Base-by-base conservation (phyloP, 371 early-diverging fungal species). In the Mortierella polycephala region DNA sequence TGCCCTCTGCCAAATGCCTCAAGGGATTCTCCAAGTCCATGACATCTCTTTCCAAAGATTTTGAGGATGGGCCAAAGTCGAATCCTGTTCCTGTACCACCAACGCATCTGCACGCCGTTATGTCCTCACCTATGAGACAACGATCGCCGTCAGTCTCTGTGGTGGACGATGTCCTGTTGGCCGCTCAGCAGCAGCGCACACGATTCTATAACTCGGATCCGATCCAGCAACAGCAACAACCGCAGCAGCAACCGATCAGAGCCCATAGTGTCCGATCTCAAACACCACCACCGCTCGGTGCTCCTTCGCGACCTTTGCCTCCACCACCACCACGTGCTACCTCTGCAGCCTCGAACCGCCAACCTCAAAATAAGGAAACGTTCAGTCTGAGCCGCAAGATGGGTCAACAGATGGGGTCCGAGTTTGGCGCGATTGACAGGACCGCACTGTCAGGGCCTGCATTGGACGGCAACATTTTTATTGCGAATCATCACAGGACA, bases 401-500 rank as follows among this genome's bases (percentile, higher is more conserved):
- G 75, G 75, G 71, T 45, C 60, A 63, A 12, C 75, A 62, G 52
- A 61, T 70, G n/a, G 71, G 70, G 37, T 65, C 61, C 20, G 75
- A 75, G 9, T 75, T 76, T 60, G 76, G 71, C 5, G 57, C 67
- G 1, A 30, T 41, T 18, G 67, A 76, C 49, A 60, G 64, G 52
- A 64, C 13, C 47, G 42, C 55, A 14, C 30, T 62, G 42, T 41
- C 67, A 37, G 62, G 62, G 3, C 50, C 71, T 20, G 42, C 71
- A 9, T 18, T 65, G 65, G 69, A 72, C n/a, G 69, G 73, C 30
- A 64, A 64, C 20, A 56, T 69, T 49, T 79, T 79, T 57, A 69
- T 72, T 8, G 73, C 73, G 7, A 79, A 79, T 41, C 79, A 79
- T 57, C 69, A 79, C 39, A 51, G 79, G 21, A 72, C 79, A 10